phyloP scores from a whole-genome alignment of 257 asterid genomes.

The Ligustrum vulgare region DNA sequence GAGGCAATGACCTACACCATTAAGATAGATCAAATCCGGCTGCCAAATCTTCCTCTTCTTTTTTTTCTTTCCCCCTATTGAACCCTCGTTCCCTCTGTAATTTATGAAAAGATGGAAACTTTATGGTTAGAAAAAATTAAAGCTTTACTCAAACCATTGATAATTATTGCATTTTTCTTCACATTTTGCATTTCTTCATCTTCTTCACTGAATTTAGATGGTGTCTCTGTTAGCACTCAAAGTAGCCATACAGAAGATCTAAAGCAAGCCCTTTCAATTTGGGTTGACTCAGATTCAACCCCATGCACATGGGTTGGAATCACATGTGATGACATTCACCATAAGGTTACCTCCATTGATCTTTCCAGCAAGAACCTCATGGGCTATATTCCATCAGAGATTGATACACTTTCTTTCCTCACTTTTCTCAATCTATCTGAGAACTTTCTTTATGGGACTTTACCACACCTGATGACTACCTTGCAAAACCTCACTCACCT shows the following conservation, averaged over 20 bases:
- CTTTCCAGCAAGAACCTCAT: slow-evolving; percentile 62
- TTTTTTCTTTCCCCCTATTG: slow-evolving; percentile 8
- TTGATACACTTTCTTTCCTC: slow-evolving; percentile 70
- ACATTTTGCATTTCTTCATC: slow-evolving; percentile 35
- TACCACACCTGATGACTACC: slow-evolving; percentile 58
- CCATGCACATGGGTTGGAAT: slow-evolving; percentile 84
- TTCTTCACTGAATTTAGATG: slow-evolving; percentile 65
- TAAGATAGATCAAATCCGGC: too few species aligned
- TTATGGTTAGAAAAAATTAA: slow-evolving; percentile 28
- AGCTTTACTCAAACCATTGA: neutral
- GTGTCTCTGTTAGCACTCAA: slow-evolving; percentile 81
- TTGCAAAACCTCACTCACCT: slow-evolving; percentile 49
- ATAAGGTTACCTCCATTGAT: slow-evolving; percentile 54
- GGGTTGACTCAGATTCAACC: too few species aligned
- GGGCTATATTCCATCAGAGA: slow-evolving; percentile 88
- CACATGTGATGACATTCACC: slow-evolving; percentile 52
- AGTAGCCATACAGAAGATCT: slow-evolving; percentile 76
- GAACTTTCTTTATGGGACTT: slow-evolving; percentile 61
- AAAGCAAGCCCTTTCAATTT: slow-evolving; percentile 46
- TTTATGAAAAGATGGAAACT: slow-evolving; percentile 14
- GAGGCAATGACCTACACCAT: too few species aligned
- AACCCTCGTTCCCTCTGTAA: neutral
- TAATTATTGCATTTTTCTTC: slow-evolving; percentile 25
- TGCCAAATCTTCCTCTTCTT: slow-evolving; percentile 28
- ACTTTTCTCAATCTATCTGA: slow-evolving; percentile 63